A percentile compares a stretch with the other conserved stretches of the same genome.
Evolutionary conservation across 2,329 filamentous ascomycete species (phyloP).

Genomic region (Phoma sp.): DNA sequence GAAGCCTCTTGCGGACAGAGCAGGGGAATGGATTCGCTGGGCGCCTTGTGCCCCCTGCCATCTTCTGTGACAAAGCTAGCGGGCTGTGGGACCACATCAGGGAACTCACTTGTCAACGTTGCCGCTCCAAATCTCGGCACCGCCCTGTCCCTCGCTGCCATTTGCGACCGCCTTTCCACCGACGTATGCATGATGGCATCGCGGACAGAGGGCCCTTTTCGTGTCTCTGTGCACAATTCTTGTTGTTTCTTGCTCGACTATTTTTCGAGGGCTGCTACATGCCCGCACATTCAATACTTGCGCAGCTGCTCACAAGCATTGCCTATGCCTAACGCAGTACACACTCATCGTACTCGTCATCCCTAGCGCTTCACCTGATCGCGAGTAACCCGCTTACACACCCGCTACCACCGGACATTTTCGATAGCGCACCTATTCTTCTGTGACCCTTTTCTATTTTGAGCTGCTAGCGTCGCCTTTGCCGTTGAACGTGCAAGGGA

Average conservation of each 20-base stretch:
- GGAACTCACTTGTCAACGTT: constrained; percentile 8
- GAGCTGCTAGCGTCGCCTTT: not conserved
- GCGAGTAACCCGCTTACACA: not conserved
- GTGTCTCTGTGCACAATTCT: constrained; percentile 1
- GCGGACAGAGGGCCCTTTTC: constrained; percentile 3
- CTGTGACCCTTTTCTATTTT: constrained; percentile 13
- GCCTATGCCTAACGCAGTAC: constrained; percentile 12
- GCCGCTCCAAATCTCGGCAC: constrained; percentile 18
- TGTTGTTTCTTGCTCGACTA: not conserved
- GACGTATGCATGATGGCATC: constrained; percentile 18
- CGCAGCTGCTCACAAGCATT: constrained; percentile 4
- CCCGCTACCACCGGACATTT: constrained; percentile 13
- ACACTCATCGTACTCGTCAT: constrained; percentile 12
- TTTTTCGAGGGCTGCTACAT: constrained; percentile 1
- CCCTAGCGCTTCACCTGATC: constrained; percentile 17
- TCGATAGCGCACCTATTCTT: constrained; percentile 9
- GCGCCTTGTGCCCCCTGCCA: constrained; percentile 2
- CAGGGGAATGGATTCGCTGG: constrained; percentile 12
- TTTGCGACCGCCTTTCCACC: constrained; percentile 3
- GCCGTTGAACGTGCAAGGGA: constrained; percentile 14
- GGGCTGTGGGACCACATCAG: constrained; percentile 7
- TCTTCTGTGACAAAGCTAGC: constrained; percentile 4
- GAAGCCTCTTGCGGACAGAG: not conserved
- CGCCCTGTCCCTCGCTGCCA: not conserved
- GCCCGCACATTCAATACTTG: constrained; percentile 11